Percentiles rank a stretch among this genome's conserved stretches.
Evolutionary conservation across 345 rosid genomes (phyloP).

Genomic region (Eucalyptus polybractea): DNA sequence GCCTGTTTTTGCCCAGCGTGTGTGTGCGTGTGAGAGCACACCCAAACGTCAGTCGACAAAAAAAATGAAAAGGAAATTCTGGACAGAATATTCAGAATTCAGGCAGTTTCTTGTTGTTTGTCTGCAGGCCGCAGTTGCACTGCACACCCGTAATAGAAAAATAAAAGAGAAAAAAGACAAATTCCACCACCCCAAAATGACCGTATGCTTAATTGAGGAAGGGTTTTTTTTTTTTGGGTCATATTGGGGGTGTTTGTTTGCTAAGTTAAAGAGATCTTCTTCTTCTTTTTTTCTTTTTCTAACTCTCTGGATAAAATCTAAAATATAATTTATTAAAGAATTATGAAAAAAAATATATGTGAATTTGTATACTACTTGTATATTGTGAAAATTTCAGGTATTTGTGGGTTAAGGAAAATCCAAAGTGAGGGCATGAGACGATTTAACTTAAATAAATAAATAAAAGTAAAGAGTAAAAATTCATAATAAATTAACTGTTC

Average conservation of each 20-base stretch:
- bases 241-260: neutral
- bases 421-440: neutral
- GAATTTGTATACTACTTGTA: neutral
- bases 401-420: neutral
- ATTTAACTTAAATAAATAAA: neutral
- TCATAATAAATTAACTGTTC: neutral
- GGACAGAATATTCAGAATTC: neutral
- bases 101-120: neutral
- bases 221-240: neutral
- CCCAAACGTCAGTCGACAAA: neutral
- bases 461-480: neutral
- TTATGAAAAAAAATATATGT: neutral
- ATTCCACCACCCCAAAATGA: neutral
- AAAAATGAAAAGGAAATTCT: neutral
- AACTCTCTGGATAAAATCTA: neutral
- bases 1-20: slow-evolving; percentile 23
- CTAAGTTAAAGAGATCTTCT: neutral
- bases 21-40: neutral
- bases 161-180: neutral
- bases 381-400: neutral
- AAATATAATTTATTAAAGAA: neutral
- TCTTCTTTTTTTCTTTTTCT: fast-evolving
- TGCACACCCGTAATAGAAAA: neutral
- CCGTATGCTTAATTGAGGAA: neutral
- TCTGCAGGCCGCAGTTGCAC: neutral